Percentiles rank a stretch among this genome's conserved stretches.
phyloP scores from a whole-genome alignment of 2,329 filamentous ascomycete genomes.

The Epichloe gansuensis region DNA sequence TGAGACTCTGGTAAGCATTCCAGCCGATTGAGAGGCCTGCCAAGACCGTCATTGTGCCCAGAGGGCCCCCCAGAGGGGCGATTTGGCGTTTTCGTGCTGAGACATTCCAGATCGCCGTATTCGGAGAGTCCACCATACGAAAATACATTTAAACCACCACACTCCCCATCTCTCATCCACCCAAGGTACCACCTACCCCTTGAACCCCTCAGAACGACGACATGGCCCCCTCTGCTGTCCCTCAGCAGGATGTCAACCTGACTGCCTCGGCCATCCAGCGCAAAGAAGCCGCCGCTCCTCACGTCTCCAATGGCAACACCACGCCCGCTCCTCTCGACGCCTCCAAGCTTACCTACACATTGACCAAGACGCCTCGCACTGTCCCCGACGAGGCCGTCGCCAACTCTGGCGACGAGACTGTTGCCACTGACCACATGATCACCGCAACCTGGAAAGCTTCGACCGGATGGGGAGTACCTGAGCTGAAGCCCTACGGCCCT shows the following conservation, averaged over 20 bases:
- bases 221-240: conserved; percentile 36
- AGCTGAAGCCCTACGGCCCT: conserved; percentile 65
- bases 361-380: conserved; percentile 34
- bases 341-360: conserved; percentile 45
- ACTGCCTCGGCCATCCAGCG: conserved; percentile 38
- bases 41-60: neutral
- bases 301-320: conserved; percentile 24
- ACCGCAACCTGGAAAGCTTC: conserved; percentile 52
- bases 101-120: neutral
- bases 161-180: neutral
- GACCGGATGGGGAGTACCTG: conserved; percentile 59
- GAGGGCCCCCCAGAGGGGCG: neutral
- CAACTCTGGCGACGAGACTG: conserved; percentile 35
- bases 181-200: too few species aligned
- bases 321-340: conserved; percentile 48
- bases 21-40: neutral
- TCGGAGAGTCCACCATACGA: neutral
- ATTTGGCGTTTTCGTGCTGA: neutral
- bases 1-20: neutral
- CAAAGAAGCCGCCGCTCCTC: conserved; percentile 28
- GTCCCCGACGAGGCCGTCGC: conserved; percentile 39
- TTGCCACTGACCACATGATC: conserved; percentile 82
- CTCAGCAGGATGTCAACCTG: conserved; percentile 36
- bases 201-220: neutral
- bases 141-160: neutral